Conservation (phyloP, 1,139 yeast species). For the Suhomyces terraborum region DNA sequence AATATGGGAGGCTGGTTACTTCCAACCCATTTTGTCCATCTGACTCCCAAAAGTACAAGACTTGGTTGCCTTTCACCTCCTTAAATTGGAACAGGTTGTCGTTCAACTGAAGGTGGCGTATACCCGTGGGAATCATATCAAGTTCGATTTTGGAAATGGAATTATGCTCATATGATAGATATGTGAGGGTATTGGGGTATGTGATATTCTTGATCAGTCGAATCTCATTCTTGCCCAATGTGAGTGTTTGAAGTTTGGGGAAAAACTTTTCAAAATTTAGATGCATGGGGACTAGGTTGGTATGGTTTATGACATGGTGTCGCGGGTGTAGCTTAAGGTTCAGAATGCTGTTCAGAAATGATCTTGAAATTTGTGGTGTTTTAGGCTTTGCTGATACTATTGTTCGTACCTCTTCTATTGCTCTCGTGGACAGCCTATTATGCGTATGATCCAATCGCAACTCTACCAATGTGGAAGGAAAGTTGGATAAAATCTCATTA, state of each 20-base stretch:
- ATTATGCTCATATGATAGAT: conserved; percentile 14
- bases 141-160: conserved; percentile 11
- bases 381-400: neutral
- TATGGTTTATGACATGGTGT: neutral
- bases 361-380: neutral
- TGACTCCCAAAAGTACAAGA: conserved; percentile 9
- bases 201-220: conserved; percentile 8
- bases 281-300: neutral
- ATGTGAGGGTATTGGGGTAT: conserved; percentile 9
- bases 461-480: conserved; percentile 14
- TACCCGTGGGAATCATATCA: conserved; percentile 14
- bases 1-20: conserved; percentile 15
- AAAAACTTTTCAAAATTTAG: conserved; percentile 9
- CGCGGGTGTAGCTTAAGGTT: neutral
- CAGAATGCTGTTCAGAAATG: neutral
- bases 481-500: conserved; percentile 8
- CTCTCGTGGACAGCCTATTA: neutral
- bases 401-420: neutral
- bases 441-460: conserved; percentile 13
- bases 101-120: conserved; percentile 12
- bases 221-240: conserved; percentile 13
- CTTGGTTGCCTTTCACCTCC: conserved; percentile 6
- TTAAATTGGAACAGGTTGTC: conserved; percentile 10
- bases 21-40: conserved; percentile 1
- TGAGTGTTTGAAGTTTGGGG: conserved; percentile 6